Percentiles rank a stretch among this genome's conserved stretches.
These are phyloP conservation scores for Plenodomus biglobosus DNA, from an alignment of 2,329 filamentous ascomycete species.

Conservation along the genomic window DNA sequence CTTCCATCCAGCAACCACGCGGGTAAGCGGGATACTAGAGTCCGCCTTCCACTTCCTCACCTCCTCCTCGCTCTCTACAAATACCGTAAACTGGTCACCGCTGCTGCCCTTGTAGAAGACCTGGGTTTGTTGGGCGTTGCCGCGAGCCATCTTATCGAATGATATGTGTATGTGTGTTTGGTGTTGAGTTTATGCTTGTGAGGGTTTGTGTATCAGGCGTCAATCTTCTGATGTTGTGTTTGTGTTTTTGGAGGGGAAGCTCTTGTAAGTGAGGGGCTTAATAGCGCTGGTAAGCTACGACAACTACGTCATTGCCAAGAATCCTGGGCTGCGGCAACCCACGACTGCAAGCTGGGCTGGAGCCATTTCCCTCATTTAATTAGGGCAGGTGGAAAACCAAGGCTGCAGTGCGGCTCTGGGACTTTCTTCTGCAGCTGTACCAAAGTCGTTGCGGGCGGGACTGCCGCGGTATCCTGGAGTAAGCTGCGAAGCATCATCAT, in stretches of 20 bases:
- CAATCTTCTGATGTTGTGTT: background rate
- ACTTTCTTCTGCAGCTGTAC: background rate
- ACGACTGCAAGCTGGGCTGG: background rate
- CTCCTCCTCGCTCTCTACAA: constrained; percentile 61
- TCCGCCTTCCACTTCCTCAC: constrained; percentile 83
- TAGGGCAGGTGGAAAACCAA: background rate
- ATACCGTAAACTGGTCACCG: constrained; percentile 68
- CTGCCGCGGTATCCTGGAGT: background rate
- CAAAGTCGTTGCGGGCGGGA: background rate
- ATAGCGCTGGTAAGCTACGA: constrained; percentile 26
- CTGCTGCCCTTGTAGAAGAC: constrained; percentile 78
- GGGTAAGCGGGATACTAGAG: constrained; percentile 73
- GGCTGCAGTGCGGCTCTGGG: background rate
- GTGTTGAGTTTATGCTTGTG: background rate
- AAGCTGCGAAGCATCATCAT: background rate
- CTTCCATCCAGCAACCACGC: constrained; percentile 87
- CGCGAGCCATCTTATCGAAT: constrained; percentile 38
- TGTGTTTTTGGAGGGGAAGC: constrained; percentile 22
- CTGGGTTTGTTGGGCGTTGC: constrained; percentile 66
- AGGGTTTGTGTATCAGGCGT: background rate
- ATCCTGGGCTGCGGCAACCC: background rate
- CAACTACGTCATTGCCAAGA: constrained; percentile 40
- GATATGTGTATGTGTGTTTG: constrained; percentile 1
- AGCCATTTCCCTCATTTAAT: background rate
- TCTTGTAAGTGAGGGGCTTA: constrained; percentile 36